phyloP scores from a whole-genome alignment of 2,329 filamentous ascomycete genomes.

The Talaromyces marneffei region DNA sequence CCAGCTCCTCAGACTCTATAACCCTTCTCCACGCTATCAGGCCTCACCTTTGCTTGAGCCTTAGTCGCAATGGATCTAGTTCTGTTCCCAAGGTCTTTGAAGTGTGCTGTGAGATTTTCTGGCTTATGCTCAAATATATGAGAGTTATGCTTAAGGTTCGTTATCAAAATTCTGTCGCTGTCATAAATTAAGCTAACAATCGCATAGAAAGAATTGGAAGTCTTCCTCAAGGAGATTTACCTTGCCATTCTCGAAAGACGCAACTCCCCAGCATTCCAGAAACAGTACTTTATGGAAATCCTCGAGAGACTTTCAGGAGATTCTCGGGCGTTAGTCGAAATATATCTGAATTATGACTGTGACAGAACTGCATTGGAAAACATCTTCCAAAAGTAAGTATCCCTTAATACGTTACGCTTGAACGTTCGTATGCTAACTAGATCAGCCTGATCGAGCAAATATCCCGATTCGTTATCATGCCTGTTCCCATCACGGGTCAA shows the following conservation, averaged over 20 bases:
- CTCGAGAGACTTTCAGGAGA: slow-evolving; percentile 79
- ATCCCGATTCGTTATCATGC: slow-evolving; percentile 74
- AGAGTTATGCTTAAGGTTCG: slow-evolving; percentile 83
- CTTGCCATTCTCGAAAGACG: slow-evolving; percentile 82
- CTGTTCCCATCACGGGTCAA: slow-evolving; percentile 65
- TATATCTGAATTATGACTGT: slow-evolving; percentile 97
- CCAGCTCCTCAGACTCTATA: slow-evolving; percentile 73
- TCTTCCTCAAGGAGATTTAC: slow-evolving; percentile 97
- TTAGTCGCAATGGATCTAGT: slow-evolving; percentile 92
- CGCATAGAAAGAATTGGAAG: slow-evolving; percentile 82
- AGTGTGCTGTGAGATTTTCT: slow-evolving; percentile 94
- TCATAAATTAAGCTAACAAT: slow-evolving; percentile 15
- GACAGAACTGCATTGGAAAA: slow-evolving; percentile 89
- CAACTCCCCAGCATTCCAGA: slow-evolving; percentile 81
- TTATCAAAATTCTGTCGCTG: slow-evolving; percentile 10
- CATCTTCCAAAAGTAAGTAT: slow-evolving; percentile 68
- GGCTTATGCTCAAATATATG: slow-evolving; percentile 92
- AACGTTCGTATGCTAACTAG: slow-evolving; percentile 8
- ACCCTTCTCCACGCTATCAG: slow-evolving; percentile 92
- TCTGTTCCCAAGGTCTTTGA: slow-evolving; percentile 90
- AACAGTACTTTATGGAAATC: slow-evolving; percentile 82
- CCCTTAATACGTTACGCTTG: background rate
- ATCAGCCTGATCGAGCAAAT: slow-evolving; percentile 80
- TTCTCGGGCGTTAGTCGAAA: slow-evolving; percentile 82
- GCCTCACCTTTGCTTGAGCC: slow-evolving; percentile 90